These are phyloP conservation scores for Aspergillus sp. DNA, from an alignment of 2,329 filamentous ascomycete species.

Conservation along the genomic window DNA sequence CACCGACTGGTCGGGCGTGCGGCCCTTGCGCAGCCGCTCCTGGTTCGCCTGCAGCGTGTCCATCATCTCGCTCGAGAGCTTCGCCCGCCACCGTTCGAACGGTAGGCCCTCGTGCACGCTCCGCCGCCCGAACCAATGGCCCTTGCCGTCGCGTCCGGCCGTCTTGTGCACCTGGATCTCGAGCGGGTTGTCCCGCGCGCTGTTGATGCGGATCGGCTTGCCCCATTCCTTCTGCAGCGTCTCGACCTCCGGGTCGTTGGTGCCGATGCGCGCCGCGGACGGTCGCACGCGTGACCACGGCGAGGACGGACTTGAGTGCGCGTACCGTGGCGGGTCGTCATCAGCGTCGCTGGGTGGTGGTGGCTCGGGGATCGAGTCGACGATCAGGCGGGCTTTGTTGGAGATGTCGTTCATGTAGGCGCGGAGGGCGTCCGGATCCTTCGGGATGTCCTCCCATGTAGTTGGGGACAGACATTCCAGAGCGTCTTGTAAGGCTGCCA, in stretches of 20 bases:
- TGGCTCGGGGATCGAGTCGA: slow-evolving; percentile 71
- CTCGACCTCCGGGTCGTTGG: slow-evolving; percentile 53
- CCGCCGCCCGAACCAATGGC: slow-evolving; percentile 83
- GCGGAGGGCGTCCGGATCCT: slow-evolving; percentile 47
- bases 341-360: slow-evolving; percentile 34
- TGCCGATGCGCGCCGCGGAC: slow-evolving; percentile 50
- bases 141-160: slow-evolving; percentile 73
- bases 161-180: slow-evolving; percentile 79
- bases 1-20: slow-evolving; percentile 71
- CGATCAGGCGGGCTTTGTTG: slow-evolving; percentile 64
- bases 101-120: slow-evolving; percentile 77
- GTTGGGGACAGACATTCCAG: slow-evolving; percentile 57
- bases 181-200: slow-evolving; percentile 70
- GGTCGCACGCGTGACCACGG: slow-evolving; percentile 48
- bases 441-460: slow-evolving; percentile 52
- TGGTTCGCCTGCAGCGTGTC: slow-evolving; percentile 72
- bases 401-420: slow-evolving; percentile 62
- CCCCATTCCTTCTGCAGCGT: slow-evolving; percentile 78
- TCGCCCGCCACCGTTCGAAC: slow-evolving; percentile 75
- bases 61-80: slow-evolving; percentile 74
- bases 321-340: neutral
- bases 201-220: slow-evolving; percentile 66
- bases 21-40: slow-evolving; percentile 63
- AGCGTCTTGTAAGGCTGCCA: slow-evolving; percentile 60
- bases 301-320: slow-evolving; percentile 5